Conservation (phyloP, 2,329 filamentous ascomycete species). For the Fusarium poae region DNA sequence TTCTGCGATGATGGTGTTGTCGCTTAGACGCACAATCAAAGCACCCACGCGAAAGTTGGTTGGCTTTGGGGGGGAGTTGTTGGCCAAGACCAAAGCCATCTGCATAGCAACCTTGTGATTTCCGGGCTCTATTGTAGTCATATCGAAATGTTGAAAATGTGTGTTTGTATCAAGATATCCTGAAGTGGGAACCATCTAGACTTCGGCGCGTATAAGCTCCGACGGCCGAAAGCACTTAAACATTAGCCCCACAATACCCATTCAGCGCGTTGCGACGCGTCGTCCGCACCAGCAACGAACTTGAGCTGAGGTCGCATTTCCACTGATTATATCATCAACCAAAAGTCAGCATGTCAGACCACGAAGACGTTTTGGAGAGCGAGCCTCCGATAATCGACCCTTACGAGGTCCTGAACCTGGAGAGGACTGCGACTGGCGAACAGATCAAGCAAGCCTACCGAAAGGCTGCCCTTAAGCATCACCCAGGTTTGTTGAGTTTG, state of each 20-base stretch:
- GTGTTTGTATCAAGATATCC: neutral
- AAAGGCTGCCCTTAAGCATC: slow-evolving; percentile 87
- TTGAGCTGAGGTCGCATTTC: slow-evolving; percentile 2
- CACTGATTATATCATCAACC: slow-evolving; percentile 19
- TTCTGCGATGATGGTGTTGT: slow-evolving; percentile 75
- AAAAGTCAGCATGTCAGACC: slow-evolving; percentile 57
- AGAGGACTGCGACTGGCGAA: slow-evolving; percentile 77
- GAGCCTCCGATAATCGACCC: slow-evolving; percentile 77
- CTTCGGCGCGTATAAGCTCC: slow-evolving; percentile 38
- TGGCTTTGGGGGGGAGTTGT: slow-evolving; percentile 83
- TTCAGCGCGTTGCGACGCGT: slow-evolving; percentile 46
- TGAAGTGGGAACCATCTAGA: slow-evolving; percentile 1
- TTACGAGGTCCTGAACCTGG: slow-evolving; percentile 82
- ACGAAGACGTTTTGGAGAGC: slow-evolving; percentile 66
- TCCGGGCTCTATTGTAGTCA: slow-evolving; percentile 48
- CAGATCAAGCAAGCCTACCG: slow-evolving; percentile 93
- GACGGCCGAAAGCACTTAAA: slow-evolving; percentile 47
- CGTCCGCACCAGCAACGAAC: slow-evolving; percentile 6
- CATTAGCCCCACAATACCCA: slow-evolving; percentile 32
- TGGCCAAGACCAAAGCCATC: slow-evolving; percentile 80
- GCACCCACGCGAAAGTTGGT: slow-evolving; percentile 96
- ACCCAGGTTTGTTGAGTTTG: slow-evolving; percentile 73
- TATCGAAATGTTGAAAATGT: slow-evolving; percentile 21
- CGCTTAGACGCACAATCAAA: slow-evolving; percentile 75
- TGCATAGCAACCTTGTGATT: slow-evolving; percentile 70